phyloP scores from a whole-genome alignment of 1,139 yeast species.

The Hanseniaspora sp. region DNA sequence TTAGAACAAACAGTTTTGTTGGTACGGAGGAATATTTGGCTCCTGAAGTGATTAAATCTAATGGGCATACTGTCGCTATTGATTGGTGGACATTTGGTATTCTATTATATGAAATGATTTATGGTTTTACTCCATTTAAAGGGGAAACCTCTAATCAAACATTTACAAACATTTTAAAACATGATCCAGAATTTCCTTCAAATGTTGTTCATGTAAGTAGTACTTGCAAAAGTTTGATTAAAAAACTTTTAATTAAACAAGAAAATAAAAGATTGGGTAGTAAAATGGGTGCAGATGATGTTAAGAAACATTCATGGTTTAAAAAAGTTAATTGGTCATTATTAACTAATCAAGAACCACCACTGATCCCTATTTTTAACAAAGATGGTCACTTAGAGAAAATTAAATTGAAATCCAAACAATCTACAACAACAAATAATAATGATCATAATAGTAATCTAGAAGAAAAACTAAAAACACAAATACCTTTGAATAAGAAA shows the following conservation, averaged over 20 bases:
- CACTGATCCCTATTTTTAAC: constrained; percentile 81
- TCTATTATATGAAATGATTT: constrained; percentile 81
- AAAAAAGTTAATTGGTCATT: constrained; percentile 92
- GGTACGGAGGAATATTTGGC: constrained; percentile 98
- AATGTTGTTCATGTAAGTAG: constrained; percentile 53
- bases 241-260: constrained; percentile 74
- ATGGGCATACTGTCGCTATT: constrained; percentile 94
- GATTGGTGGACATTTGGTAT: constrained; percentile 99
- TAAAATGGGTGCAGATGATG: constrained; percentile 85
- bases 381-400: constrained; percentile 39
- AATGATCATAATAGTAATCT: not conserved
- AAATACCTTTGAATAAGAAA: constrained; percentile 20
- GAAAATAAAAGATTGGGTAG: constrained; percentile 83
- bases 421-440: constrained; percentile 15
- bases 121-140: constrained; percentile 92
- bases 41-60: constrained; percentile 92
- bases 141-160: constrained; percentile 82
- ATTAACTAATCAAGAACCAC: constrained; percentile 82
- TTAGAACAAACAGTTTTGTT: constrained; percentile 91
- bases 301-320: constrained; percentile 81
- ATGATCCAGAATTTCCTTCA: constrained; percentile 61
- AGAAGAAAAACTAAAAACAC: constrained; percentile 14
- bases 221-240: constrained; percentile 64
- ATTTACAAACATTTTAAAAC: constrained; percentile 73
- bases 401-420: constrained; percentile 21